These are phyloP conservation scores for Scutellaria barbata DNA, from an alignment of 257 asterid genomes.

Conservation along the genomic window DNA sequence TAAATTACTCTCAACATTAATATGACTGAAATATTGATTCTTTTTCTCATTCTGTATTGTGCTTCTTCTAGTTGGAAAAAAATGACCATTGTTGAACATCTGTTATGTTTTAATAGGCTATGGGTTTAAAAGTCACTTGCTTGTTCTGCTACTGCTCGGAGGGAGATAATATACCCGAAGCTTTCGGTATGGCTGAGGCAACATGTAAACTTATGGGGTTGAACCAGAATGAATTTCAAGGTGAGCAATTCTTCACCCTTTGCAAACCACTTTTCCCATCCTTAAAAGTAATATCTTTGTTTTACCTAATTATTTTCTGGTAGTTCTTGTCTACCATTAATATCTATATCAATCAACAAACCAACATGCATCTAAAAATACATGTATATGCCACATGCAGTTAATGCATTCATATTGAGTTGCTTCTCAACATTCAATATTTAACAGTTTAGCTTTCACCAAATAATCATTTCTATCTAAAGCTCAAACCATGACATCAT, in stretches of 20 bases:
- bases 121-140: slow-evolving; percentile 89
- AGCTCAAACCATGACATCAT: background rate
- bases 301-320: background rate
- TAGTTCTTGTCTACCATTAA: background rate
- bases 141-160: slow-evolving; percentile 93
- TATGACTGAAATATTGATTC: no score
- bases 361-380: background rate
- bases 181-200: slow-evolving; percentile 87
- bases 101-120: slow-evolving; percentile 57
- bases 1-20: slow-evolving; percentile 1
- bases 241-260: slow-evolving; percentile 48
- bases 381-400: background rate
- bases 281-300: background rate
- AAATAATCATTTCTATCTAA: background rate
- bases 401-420: background rate
- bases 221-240: slow-evolving; percentile 47
- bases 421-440: background rate
- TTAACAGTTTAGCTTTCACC: background rate
- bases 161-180: slow-evolving; percentile 95
- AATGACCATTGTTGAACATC: background rate
- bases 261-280: background rate
- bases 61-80: slow-evolving; percentile 19
- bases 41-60: background rate
- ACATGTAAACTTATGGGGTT: slow-evolving; percentile 61
- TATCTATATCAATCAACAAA: background rate